phyloP scores from a whole-genome alignment of 1,284 basidiomycete genomes.

The Ustilago cynodontis region DNA sequence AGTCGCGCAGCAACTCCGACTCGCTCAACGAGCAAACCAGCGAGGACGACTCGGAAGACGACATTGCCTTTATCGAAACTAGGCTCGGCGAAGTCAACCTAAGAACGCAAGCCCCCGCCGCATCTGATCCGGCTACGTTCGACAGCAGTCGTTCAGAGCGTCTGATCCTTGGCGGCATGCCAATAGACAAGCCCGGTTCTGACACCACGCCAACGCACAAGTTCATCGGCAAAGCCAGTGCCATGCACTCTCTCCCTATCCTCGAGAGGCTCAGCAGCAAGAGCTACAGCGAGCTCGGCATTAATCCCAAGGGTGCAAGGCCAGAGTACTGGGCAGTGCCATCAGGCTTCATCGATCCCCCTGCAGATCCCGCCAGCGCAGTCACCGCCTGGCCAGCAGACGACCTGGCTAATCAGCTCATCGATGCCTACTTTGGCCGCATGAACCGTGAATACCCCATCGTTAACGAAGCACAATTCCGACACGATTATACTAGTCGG shows the following conservation, averaged over 20 bases:
- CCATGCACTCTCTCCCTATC: conserved; percentile 54
- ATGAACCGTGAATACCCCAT: conserved; percentile 54
- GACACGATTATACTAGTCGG: conserved; percentile 38
- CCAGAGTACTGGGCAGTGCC: conserved; percentile 50
- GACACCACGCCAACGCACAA: conserved; percentile 24
- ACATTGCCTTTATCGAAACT: conserved; percentile 49
- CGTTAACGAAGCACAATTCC: conserved; percentile 55
- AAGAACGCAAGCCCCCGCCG: background rate
- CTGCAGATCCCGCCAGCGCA: conserved; percentile 6
- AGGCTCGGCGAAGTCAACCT: conserved; percentile 20
- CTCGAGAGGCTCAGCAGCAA: conserved; percentile 50
- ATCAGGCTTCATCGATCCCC: conserved; percentile 32
- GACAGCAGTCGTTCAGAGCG: conserved; percentile 34
- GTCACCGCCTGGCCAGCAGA: conserved; percentile 46
- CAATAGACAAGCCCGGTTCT: background rate
- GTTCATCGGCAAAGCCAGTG: conserved; percentile 61
- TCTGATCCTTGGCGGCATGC: conserved; percentile 19
- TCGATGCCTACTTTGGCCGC: conserved; percentile 57
- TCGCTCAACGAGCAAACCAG: conserved; percentile 5
- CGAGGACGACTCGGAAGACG: conserved; percentile 57
- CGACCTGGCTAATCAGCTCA: conserved; percentile 50
- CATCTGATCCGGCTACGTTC: conserved; percentile 10
- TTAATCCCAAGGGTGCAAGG: conserved; percentile 32
- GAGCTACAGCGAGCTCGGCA: conserved; percentile 21
- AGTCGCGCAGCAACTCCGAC: conserved; percentile 25